Base-by-base conservation (phyloP, 805 yeast species). In the Ogataea pignaliae region DNA sequence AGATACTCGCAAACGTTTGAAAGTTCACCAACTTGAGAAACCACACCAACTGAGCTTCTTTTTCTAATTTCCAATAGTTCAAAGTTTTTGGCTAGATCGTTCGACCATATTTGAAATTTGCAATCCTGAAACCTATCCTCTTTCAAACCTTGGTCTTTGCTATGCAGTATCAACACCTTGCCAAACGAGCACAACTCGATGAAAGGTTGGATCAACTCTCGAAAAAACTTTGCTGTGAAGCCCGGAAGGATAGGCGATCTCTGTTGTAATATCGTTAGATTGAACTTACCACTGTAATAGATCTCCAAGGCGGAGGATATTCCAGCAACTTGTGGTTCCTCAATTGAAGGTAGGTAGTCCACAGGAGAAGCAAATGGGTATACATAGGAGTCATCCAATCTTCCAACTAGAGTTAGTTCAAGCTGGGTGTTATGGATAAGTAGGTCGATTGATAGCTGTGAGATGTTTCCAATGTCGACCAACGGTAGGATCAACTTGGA, bases 321-420 rank as follows among this genome's bases (percentile, higher is more conserved):
- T 1, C 78, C 79, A 0, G 36, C 28, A n/a, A 55, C 55, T 21
- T 4, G 4, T 7, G 4, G 4, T 4, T 43, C 43, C 26, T 45
- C 31, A 18, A 40, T 51, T 16, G 30, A 57, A 15, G 10, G n/a
- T 6, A 17, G 7, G 45, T 68, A 68, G 57, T 88, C 97, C 11
- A 75, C 66, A 1, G 97, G 95, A 0, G 96, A 85, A 0, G 83
- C 81, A 65, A 91, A 88, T 3, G 98, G 96, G 57, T 85, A 86
- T 9, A 89, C 63, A 50, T 70, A 76, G 3, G 68, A 61, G 41
- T 81, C 81, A 54, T 85, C 84, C 28, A 90, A 63, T 13, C 75
- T 57, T 10, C 76, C 79, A 3, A 83, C 70, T 33, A 75, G 75
- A 44, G 63, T 49, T 45, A 83, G 75, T 4, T 69, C 71, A 4